These are phyloP conservation scores for Sporothrix curviconia DNA, from an alignment of 2,329 filamentous ascomycete genomes.

Conservation along the genomic window DNA sequence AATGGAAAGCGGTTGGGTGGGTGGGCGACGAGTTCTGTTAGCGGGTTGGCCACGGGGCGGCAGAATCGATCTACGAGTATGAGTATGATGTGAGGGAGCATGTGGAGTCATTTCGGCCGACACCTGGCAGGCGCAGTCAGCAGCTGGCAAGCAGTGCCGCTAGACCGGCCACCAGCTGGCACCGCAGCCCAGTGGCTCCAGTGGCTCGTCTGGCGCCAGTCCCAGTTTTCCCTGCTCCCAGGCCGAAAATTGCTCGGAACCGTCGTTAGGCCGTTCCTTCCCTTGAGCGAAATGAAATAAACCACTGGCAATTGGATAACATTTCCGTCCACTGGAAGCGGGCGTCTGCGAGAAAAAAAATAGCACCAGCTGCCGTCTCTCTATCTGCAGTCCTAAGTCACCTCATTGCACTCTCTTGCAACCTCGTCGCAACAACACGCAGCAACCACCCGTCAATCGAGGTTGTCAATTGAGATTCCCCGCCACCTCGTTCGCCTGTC, in stretches of 20 bases:
- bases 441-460: conserved; percentile 30
- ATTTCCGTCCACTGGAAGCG: background rate
- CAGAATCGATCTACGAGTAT: background rate
- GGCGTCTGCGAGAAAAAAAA: conserved; percentile 12
- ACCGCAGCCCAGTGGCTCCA: too few species aligned
- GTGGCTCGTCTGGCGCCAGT: too few species aligned
- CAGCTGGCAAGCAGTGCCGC: conserved; percentile 9
- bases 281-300: conserved; percentile 22
- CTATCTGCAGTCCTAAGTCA: conserved; percentile 2
- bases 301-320: conserved; percentile 26
- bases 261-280: conserved; percentile 8
- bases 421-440: conserved; percentile 3
- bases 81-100: too few species aligned
- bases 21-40: conserved; percentile 12
- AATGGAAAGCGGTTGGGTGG: conserved; percentile 1
- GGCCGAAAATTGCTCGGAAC: conserved; percentile 25
- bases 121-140: background rate
- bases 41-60: conserved; percentile 7
- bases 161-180: conserved; percentile 15
- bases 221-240: conserved; percentile 11
- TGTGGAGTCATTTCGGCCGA: background rate
- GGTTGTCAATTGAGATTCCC: conserved; percentile 45
- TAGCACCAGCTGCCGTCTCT: conserved; percentile 15
- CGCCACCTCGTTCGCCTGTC: conserved; percentile 3
- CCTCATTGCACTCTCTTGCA: conserved; percentile 12